Evolutionary conservation across 2,329 filamentous ascomycete species (phyloP).

Genomic region (Colletotrichum magnum): DNA sequence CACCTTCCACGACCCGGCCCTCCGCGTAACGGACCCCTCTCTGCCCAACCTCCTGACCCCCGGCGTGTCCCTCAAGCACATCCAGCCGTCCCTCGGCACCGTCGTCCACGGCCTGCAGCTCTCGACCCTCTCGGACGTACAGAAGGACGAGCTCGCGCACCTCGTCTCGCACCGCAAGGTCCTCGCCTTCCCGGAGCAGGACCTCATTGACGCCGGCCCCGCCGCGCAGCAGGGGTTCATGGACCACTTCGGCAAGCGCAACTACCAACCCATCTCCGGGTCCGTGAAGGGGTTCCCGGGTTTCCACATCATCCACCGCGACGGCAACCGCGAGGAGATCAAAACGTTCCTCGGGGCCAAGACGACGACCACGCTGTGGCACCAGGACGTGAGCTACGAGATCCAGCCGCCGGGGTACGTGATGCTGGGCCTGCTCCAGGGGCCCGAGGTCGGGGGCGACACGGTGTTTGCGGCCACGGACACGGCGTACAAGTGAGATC

Average conservation of each 20-base stretch:
- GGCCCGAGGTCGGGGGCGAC: slow-evolving; percentile 64
- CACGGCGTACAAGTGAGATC: slow-evolving; percentile 56
- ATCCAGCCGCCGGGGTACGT: slow-evolving; percentile 62
- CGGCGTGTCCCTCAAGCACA: slow-evolving; percentile 56
- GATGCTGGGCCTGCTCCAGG: slow-evolving; percentile 62
- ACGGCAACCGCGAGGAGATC: slow-evolving; percentile 56
- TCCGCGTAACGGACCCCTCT: slow-evolving; percentile 57
- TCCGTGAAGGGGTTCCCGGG: slow-evolving; percentile 56
- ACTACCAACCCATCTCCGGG: slow-evolving; percentile 60
- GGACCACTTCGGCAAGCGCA: slow-evolving; percentile 59
- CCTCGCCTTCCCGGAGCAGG: slow-evolving; percentile 65
- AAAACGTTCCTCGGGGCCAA: slow-evolving; percentile 55
- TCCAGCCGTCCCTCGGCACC: slow-evolving; percentile 41
- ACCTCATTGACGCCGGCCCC: slow-evolving; percentile 60
- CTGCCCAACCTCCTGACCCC: slow-evolving; percentile 42
- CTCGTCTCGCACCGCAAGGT: slow-evolving; percentile 58
- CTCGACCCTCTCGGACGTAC: slow-evolving; percentile 59
- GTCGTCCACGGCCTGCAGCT: slow-evolving; percentile 61
- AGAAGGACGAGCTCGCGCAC: slow-evolving; percentile 64
- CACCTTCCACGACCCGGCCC: slow-evolving; percentile 60
- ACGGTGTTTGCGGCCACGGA: slow-evolving; percentile 61
- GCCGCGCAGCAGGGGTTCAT: slow-evolving; percentile 58
- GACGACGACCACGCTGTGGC: slow-evolving; percentile 56
- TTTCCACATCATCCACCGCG: slow-evolving; percentile 61
- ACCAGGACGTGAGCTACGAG: slow-evolving; percentile 64